These are phyloP conservation scores for Lumnitzera racemosa DNA, from an alignment of 345 rosid genomes.

Conservation along the genomic window DNA sequence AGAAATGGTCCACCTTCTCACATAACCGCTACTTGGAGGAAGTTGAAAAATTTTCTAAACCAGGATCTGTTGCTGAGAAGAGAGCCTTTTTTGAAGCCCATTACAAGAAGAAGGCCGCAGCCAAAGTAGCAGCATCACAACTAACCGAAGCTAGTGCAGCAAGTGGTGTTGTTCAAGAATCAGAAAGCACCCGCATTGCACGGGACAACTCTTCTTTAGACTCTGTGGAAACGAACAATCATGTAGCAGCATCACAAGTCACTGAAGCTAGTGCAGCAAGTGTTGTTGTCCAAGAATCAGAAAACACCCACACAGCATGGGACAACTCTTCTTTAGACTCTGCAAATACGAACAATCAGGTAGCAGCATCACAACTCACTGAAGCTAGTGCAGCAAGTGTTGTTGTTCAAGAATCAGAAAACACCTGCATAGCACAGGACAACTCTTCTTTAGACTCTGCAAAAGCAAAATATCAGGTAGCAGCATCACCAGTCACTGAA, in stretches of 20 bases:
- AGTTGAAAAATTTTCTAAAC: slow-evolving; percentile 67
- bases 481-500: slow-evolving; percentile 31
- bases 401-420: slow-evolving; percentile 12
- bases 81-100: slow-evolving; percentile 87
- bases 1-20: slow-evolving; percentile 86
- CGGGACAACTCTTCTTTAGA: slow-evolving; percentile 9
- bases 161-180: slow-evolving; percentile 9
- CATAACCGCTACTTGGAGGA: slow-evolving; percentile 90
- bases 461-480: background rate
- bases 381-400: slow-evolving; percentile 15
- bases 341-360: too few relatives aligned
- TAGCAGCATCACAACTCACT: slow-evolving; percentile 11
- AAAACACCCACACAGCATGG: background rate
- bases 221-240: slow-evolving; percentile 7
- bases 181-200: slow-evolving; percentile 2
- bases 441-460: background rate
- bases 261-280: slow-evolving; percentile 20
- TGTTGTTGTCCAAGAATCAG: slow-evolving; percentile 10
- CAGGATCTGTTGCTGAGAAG: slow-evolving; percentile 91
- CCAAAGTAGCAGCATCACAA: slow-evolving; percentile 33
- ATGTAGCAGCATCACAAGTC: slow-evolving; percentile 18
- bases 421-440: background rate
- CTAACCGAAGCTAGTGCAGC: slow-evolving; percentile 21
- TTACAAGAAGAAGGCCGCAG: slow-evolving; percentile 67
- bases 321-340: background rate